phyloP scores from a whole-genome alignment of 805 yeast species.

The Metschnikowia hibisci region DNA sequence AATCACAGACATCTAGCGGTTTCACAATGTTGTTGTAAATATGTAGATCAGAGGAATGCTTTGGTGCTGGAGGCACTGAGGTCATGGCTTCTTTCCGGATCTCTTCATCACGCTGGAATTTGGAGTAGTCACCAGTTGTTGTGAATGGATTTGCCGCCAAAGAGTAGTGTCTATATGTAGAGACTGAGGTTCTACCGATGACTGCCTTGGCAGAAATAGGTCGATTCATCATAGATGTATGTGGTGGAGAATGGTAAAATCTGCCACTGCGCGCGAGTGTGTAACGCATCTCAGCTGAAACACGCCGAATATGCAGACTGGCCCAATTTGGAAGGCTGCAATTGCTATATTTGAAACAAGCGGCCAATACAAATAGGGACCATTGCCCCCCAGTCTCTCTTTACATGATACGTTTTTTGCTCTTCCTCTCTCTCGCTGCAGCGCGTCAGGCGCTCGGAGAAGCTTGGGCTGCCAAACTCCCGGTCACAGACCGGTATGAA shows the following conservation, averaged over 20 bases:
- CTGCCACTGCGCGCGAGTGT: conserved; percentile 2
- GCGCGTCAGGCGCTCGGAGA: conserved; percentile 1
- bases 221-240: background rate
- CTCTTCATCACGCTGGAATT: conserved; percentile 27
- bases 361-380: no score
- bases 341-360: no score
- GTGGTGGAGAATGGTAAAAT: background rate
- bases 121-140: conserved; percentile 26
- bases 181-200: background rate
- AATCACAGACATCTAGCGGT: conserved; percentile 35
- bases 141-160: conserved; percentile 16
- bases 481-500: background rate
- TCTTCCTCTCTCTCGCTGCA: background rate
- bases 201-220: background rate
- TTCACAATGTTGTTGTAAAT: conserved; percentile 24
- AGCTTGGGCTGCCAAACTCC: background rate
- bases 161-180: background rate
- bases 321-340: no score
- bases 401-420: background rate
- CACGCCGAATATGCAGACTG: background rate
- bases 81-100: conserved; percentile 28
- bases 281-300: conserved; percentile 4
- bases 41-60: conserved; percentile 8
- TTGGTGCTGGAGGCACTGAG: conserved; percentile 33
- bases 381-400: no score